Evolutionary conservation across 352 stramenopile genomes (phyloP).

Genomic region (Pythium aristosporum): DNA sequence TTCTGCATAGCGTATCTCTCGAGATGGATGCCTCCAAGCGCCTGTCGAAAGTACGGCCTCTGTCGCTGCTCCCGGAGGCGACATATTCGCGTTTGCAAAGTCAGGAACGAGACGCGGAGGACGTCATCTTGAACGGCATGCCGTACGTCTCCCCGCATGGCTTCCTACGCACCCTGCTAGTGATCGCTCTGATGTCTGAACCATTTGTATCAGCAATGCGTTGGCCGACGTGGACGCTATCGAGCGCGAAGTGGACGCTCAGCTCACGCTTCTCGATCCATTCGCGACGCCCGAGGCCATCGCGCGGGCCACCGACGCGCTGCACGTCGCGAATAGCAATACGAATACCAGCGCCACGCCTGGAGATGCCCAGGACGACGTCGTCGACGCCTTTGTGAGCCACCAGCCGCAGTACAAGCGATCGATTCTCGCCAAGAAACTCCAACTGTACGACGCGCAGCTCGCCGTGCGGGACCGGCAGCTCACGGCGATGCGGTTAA

Average conservation of each 20-base stretch:
- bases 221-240: conserved; percentile 19
- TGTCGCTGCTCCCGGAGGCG: neutral
- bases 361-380: conserved; percentile 1
- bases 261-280: conserved; percentile 20
- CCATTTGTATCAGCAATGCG: conserved; percentile 6
- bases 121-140: conserved; percentile 21
- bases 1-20: neutral
- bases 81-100: neutral
- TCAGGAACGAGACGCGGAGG: neutral
- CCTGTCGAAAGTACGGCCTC: neutral
- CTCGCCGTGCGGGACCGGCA: conserved; percentile 40
- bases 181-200: neutral
- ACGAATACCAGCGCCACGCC: neutral
- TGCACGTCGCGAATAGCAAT: neutral
- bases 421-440: conserved; percentile 48
- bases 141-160: conserved; percentile 2
- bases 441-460: conserved; percentile 53
- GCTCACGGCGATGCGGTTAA: conserved; percentile 32
- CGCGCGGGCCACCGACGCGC: neutral
- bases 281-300: conserved; percentile 4
- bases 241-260: conserved; percentile 22
- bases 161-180: neutral
- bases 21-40: neutral
- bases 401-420: conserved; percentile 45
- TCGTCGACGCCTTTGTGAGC: conserved; percentile 39